Percentiles rank a stretch among this genome's conserved stretches.
Evolutionary conservation across 805 yeast genomes (phyloP).

Genomic region (Kockiozyma suomiensis): DNA sequence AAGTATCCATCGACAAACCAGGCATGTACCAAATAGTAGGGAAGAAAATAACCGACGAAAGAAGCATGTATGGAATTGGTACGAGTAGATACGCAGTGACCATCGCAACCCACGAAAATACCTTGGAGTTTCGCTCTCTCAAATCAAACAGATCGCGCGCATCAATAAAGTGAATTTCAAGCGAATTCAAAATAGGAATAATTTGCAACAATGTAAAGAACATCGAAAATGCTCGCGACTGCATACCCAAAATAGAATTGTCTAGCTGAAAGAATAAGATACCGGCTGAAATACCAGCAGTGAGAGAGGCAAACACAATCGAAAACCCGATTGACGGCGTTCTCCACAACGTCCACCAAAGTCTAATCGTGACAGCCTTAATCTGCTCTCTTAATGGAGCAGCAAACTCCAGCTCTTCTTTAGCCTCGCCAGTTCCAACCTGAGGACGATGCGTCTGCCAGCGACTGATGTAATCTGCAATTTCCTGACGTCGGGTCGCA

Average conservation of each 20-base stretch:
- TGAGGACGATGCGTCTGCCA: conserved; percentile 47
- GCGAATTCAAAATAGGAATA: conserved; percentile 55
- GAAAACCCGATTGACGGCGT: conserved; percentile 62
- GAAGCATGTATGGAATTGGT: conserved; percentile 62
- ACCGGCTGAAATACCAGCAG: conserved; percentile 50
- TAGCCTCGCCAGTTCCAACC: conserved; percentile 45
- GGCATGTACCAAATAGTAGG: conserved; percentile 70
- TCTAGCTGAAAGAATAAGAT: conserved; percentile 59
- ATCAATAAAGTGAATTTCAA: conserved; percentile 61
- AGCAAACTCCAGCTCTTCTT: conserved; percentile 37
- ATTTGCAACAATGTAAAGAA: conserved; percentile 58
- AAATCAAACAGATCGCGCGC: conserved; percentile 70
- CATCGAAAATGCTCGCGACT: conserved; percentile 58
- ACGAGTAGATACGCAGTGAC: conserved; percentile 55
- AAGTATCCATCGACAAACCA: conserved; percentile 60
- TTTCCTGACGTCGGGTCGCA: conserved; percentile 59
- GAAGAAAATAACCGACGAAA: conserved; percentile 64
- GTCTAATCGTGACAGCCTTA: conserved; percentile 50
- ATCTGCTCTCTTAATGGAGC: conserved; percentile 45
- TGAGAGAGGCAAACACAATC: conserved; percentile 57
- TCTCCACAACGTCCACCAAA: conserved; percentile 65
- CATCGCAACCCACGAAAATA: conserved; percentile 66
- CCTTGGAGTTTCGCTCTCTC: conserved; percentile 72
- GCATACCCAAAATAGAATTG: conserved; percentile 62
- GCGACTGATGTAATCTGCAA: conserved; percentile 56